phyloP scores from a whole-genome alignment of 352 stramenopile genomes.

The Globisporangium viniferum region DNA sequence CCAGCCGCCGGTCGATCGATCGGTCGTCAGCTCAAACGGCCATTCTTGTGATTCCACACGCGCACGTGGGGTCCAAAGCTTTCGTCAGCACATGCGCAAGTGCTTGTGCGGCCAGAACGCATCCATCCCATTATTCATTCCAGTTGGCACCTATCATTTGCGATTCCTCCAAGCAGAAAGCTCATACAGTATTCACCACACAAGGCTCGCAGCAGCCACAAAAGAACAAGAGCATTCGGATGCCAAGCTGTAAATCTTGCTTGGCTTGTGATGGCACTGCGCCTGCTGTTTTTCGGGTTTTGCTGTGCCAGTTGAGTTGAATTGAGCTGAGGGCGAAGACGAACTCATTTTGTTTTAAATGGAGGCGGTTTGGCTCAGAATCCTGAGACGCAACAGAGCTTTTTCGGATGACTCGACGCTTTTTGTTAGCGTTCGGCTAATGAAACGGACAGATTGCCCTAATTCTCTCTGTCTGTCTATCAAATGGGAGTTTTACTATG shows the following conservation, averaged over 20 bases:
- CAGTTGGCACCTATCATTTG: neutral
- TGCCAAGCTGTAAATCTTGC: neutral
- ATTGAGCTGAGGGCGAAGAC: too few relatives aligned
- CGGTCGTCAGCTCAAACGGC: neutral
- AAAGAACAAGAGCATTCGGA: neutral
- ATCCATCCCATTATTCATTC: neutral
- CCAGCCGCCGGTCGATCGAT: neutral
- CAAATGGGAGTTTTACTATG: neutral
- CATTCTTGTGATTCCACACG: neutral
- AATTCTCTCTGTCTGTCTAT: neutral
- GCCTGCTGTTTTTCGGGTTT: neutral
- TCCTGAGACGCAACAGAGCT: neutral
- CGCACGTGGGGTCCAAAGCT: neutral
- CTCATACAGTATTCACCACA: too few relatives aligned
- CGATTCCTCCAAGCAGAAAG: neutral
- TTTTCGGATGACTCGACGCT: constrained; percentile 7
- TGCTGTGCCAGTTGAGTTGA: neutral
- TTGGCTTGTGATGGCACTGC: neutral
- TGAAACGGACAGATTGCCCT: neutral
- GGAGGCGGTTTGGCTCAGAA: neutral
- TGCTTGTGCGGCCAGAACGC: neutral
- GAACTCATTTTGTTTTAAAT: neutral
- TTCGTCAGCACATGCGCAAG: neutral
- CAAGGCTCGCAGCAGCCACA: neutral
- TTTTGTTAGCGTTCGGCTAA: neutral